Evolutionary conservation across 495 filamentous ascomycete species (phyloP), one percentile per base, ranked within the genome.

Genomic region (Neurospora tetrasperma): DNA sequence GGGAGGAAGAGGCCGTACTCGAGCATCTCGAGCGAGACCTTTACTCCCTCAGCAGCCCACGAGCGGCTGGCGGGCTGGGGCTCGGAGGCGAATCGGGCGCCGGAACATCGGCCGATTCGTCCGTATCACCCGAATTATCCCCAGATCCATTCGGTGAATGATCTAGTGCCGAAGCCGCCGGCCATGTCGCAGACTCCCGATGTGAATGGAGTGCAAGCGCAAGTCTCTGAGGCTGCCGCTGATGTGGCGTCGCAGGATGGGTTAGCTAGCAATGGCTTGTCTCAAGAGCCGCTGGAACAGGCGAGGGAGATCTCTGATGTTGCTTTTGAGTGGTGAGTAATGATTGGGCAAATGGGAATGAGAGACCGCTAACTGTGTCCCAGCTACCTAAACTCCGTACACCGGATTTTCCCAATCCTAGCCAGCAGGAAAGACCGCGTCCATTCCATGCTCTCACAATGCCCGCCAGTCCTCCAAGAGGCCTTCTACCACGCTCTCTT

Each of bases 331-430:
- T 71, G 83, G 89, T 82, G 81, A 80, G 69, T 84, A 70, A 69
- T 43, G 2, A 3, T 54, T 5, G 5, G 12, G 10, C 20, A 23
- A 46, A 20, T n/a, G 40, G 40, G 40, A 41, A 11, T 41, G 40
- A 41, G 40, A 41, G 9, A 41, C 9, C 9, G 40, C 40, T 41
- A 9, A 42, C 40, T 4, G 20, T 20, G 1, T 10, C 12, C 20
- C 71, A 94, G 91, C 69, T 94, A 94, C 77, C 90, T 93, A 71
- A 83, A 86, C 23, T 82, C 87, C 40, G 89, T 96, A 20, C 93
- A 96, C 76, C 88, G 89, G 2, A 87, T 89, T 18, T 89, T 94
- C 71, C 94, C 94, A 0, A 82, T 96, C 4, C 86, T 97, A 18
- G 88, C 92, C 1, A 84, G 88, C 75, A 89, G 86, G 43, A 93